Evolutionary conservation across 495 filamentous ascomycete genomes (phyloP), one percentile per base, ranked within the genome.

Genomic region (Trichoderma erinaceum): DNA sequence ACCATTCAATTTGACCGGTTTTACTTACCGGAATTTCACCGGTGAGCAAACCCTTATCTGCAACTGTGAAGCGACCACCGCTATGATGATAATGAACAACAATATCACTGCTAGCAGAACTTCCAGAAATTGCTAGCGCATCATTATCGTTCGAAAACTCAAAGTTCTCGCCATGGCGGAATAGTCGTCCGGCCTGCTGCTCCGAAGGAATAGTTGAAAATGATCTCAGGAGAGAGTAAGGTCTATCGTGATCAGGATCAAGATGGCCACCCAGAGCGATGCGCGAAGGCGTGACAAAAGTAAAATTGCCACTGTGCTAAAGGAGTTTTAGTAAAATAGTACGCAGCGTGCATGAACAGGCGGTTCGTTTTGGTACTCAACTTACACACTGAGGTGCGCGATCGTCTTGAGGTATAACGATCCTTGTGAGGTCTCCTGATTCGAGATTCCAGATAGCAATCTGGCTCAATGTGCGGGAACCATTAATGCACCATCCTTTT

Each of bases 371-470:
- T 32, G 23, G 3, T 21, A 13, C 44, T n/a, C 44, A 48, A 13
- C 56, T 61, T 61, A 61, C 56, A 61, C 56, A 61, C 25, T 61
- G 56, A 61, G 27, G 56, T 10, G 23, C 56, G 23, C 56, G 56
- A 1, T 61, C 56, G 16, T 61, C 56, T 61, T 61, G 56, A 15
- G 56, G 56, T 61, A 61, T 61, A 10, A 10, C 23, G 0, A 61
- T 18, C 23, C 10, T 61, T 32, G 12, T 32, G 2, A 29, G 0
- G 16, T 61, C 16, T 61, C 25, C 56, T 29, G 56, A 29, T 32
- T 61, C 56, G 4, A 32, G 27, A 32, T 61, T 21, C 56, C 56
- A 61, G 56, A 61, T 61, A 2, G 11, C 4, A 6, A 61, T 32
- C 23, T 61, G 23, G 10, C 10, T 61, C 27, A n/a, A 32, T 29